Conservation (phyloP, 495 filamentous ascomycete genomes). For the Aspergillus diversus region DNA sequence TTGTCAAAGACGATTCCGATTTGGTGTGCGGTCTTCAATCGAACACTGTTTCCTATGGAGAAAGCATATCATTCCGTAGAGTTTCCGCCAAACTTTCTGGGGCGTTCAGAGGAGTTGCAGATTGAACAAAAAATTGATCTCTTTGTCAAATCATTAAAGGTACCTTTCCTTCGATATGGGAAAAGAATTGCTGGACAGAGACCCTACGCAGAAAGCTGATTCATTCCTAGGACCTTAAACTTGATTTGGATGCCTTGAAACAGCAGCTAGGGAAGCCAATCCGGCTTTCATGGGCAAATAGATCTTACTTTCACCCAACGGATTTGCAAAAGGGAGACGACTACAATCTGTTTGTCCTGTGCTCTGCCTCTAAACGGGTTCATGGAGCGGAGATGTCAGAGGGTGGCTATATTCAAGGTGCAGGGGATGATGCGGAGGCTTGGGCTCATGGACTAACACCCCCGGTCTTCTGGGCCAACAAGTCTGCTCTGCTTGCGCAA, state of each 20-base stretch:
- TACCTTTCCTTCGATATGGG: constrained; percentile 24
- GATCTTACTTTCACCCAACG: constrained; percentile 41
- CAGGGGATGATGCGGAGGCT: constrained; percentile 88
- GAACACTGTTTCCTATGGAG: constrained; percentile 68
- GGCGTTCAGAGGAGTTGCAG: constrained; percentile 75
- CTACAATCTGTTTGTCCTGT: constrained; percentile 70
- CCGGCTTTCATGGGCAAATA: constrained; percentile 48
- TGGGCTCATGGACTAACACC: constrained; percentile 84
- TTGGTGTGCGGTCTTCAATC: constrained; percentile 87
- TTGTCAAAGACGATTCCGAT: constrained; percentile 92
- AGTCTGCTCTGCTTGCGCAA: constrained; percentile 55
- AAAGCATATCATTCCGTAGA: constrained; percentile 54
- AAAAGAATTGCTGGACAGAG: neutral
- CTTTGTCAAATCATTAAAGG: constrained; percentile 67
- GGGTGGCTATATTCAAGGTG: constrained; percentile 89
- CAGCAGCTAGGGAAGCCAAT: constrained; percentile 45
- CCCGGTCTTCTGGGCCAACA: constrained; percentile 74
- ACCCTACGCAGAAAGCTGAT: constrained; percentile 18
- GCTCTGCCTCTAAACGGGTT: constrained; percentile 76
- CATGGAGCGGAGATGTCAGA: constrained; percentile 66
- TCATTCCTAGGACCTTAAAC: constrained; percentile 44
- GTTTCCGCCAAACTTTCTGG: constrained; percentile 69
- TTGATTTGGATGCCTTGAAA: constrained; percentile 48
- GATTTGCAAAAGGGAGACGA: constrained; percentile 44
- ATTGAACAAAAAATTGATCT: constrained; percentile 68